Evolutionary conservation across 2,329 filamentous ascomycete genomes (phyloP).

Genomic region (Passalora sequoiae): DNA sequence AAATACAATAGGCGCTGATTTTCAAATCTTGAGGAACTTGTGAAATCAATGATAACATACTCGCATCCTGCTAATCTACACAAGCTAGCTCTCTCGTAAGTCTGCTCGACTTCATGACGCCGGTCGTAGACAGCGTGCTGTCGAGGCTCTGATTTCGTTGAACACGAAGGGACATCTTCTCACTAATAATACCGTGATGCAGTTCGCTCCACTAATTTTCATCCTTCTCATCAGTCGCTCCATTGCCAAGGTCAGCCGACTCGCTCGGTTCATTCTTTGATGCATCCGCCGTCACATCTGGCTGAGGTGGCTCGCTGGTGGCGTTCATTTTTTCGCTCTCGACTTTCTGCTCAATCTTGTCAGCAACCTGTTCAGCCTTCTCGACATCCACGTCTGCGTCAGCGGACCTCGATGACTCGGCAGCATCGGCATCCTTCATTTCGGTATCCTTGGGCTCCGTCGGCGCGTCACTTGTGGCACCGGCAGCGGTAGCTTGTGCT

Average conservation of each 20-base stretch:
- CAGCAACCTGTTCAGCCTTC: slow-evolving; percentile 18
- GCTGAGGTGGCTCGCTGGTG: neutral
- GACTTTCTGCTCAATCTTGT: slow-evolving; percentile 21
- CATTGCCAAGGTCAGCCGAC: neutral
- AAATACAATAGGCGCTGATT: no score
- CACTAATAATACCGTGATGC: neutral
- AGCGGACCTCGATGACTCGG: slow-evolving; percentile 14
- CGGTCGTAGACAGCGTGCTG: neutral
- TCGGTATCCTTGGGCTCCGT: slow-evolving; percentile 23
- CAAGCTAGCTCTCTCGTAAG: neutral
- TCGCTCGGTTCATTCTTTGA: neutral
- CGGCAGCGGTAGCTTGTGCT: slow-evolving; percentile 8
- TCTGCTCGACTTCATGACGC: neutral
- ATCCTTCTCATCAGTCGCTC: slow-evolving; percentile 1
- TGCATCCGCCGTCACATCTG: neutral
- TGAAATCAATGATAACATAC: slow-evolving; percentile 1
- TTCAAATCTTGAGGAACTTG: no score
- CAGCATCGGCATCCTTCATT: slow-evolving; percentile 23
- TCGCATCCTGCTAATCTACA: slow-evolving; percentile 3
- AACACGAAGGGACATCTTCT: neutral
- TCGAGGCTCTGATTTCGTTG: neutral
- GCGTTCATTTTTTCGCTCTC: slow-evolving; percentile 10
- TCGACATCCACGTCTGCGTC: neutral
- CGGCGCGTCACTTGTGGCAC: neutral
- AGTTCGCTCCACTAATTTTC: neutral